Evolutionary conservation across 2,329 filamentous ascomycete genomes (phyloP), one percentile per base, ranked within the genome.

Genomic region (Ceratocystis diversiconidia): DNA sequence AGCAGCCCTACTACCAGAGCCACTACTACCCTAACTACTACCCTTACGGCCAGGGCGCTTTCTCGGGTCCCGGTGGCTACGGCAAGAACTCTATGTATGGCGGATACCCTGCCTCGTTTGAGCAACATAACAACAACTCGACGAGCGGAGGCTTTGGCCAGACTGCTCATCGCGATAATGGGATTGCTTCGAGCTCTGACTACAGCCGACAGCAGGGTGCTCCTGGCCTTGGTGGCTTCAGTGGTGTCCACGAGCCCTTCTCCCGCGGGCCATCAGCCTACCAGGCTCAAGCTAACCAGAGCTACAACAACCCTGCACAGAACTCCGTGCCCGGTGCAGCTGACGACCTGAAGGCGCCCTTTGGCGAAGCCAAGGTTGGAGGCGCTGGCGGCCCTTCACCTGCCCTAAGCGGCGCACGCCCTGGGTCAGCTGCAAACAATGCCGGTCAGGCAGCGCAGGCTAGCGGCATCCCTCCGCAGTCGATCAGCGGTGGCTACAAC

Each of bases 1-100:
- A 81, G 70, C 76, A 75, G 65, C 82, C 82, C 1, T 86, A 86
- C 74, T 85, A 81, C 71, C 78, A 76, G 70, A 85, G 80, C 74
- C 83, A 83, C 1, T 86, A 85, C 73, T 87, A 87, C 70, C 77
- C 80, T 68, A 79, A 82, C 67, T 86, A 85, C 74, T 82, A 80
- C 70, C 80, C 81, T 64, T 78, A 77, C 55, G 77, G 76, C 63
- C 80, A 83, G 71, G 80, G 77, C 63, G 79, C 76, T 41, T 73
- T 73, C 28, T 65, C 76, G 64, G 77, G 73, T 4, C 81, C 82
- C 1, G 63, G 63, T 17, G 62, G 65, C 22, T 85, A 84, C 69
- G 74, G 79, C 68, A 85, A 84, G 76, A 79, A 75, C 44, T 76
- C 76, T 67, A 75, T 80, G 69, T 85, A 85, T 69, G 79, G 78